phyloP scores from a whole-genome alignment of 1,284 basidiomycete species.

The Tilletiaria anomala region DNA sequence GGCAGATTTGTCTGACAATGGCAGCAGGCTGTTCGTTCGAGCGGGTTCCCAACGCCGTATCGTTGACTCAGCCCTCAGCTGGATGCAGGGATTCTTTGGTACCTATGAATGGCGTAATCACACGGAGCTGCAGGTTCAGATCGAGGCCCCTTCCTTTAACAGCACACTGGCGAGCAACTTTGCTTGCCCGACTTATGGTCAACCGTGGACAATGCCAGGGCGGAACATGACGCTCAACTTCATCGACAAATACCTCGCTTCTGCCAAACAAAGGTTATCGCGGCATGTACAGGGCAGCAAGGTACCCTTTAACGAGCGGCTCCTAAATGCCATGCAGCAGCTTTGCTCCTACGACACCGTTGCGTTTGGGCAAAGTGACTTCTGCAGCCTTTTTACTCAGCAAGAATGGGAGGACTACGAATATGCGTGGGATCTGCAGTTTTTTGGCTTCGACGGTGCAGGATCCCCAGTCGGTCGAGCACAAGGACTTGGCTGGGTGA shows the following conservation, averaged over 20 bases:
- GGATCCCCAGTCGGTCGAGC: slow-evolving; percentile 63
- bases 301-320: too few relatives aligned
- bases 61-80: slow-evolving; percentile 70
- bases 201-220: background rate
- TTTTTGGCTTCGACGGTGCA: slow-evolving; percentile 56
- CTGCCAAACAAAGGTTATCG: background rate
- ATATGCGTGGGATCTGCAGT: slow-evolving; percentile 19
- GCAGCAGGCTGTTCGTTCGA: slow-evolving; percentile 14
- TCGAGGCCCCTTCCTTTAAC: slow-evolving; percentile 50
- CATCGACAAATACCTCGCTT: too few relatives aligned
- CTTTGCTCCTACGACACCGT: slow-evolving; percentile 27
- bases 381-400: slow-evolving; percentile 74
- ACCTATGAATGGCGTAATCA: slow-evolving; percentile 12
- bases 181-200: slow-evolving; percentile 1
- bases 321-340: background rate
- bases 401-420: slow-evolving; percentile 72
- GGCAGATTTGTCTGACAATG: background rate
- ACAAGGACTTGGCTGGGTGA: slow-evolving; percentile 67
- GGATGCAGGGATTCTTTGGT: slow-evolving; percentile 25
- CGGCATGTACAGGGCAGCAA: too few relatives aligned
- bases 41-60: slow-evolving; percentile 51
- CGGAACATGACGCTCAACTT: background rate
- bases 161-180: slow-evolving; percentile 48
- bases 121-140: slow-evolving; percentile 27
- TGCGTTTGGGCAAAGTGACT: slow-evolving; percentile 41